Evolutionary conservation across 2,329 filamentous ascomycete species (phyloP).

Genomic region (Aspergillus novofumigatus): DNA sequence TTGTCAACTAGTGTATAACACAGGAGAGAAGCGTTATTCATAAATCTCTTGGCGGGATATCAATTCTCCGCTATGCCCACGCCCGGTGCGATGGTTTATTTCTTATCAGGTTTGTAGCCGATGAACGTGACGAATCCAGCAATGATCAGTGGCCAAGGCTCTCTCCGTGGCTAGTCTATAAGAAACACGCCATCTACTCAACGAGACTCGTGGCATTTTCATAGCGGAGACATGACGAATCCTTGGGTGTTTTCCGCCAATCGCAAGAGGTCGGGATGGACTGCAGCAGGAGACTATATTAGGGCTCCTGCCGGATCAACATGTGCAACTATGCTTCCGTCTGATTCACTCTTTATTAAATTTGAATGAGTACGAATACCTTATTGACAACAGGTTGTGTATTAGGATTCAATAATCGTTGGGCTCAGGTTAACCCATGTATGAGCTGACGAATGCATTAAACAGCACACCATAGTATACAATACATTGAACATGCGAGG

Average conservation of each 20-base stretch:
- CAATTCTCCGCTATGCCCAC: not conserved
- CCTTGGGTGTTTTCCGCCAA: not conserved
- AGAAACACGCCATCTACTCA: not conserved
- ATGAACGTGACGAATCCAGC: not conserved
- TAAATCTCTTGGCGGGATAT: not conserved
- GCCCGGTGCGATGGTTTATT: not conserved
- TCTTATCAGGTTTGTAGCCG: not conserved
- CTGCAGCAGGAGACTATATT: not conserved
- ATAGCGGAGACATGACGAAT: not conserved
- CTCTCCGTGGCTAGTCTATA: not conserved
- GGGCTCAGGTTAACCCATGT: not conserved
- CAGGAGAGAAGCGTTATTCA: not conserved
- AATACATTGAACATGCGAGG: too few relatives aligned
- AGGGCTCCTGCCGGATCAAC: not conserved
- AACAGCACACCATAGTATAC: not conserved
- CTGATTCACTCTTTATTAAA: not conserved
- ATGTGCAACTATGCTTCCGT: not conserved
- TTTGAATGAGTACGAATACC: not conserved
- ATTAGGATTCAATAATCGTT: not conserved
- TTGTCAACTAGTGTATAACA: not conserved
- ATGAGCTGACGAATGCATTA: not conserved
- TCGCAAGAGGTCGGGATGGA: not conserved
- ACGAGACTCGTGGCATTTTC: not conserved
- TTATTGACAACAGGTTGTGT: not conserved
- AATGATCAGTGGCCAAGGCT: not conserved